These are phyloP conservation scores for Canavalia gladiata DNA, from an alignment of 306 rosid genomes.

Conservation along the genomic window DNA sequence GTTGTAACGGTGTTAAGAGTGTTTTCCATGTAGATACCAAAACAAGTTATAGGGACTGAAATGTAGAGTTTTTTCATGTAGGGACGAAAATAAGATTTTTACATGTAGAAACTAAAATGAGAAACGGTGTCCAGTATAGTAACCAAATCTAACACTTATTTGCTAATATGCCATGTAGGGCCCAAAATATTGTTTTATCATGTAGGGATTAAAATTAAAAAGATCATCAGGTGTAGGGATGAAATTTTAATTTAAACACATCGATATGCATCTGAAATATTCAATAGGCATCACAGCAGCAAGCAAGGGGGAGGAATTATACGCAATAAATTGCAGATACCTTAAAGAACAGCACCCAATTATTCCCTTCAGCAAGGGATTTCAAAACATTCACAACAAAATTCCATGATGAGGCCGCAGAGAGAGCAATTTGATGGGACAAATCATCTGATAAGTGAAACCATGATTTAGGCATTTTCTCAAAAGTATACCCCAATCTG, in stretches of 20 bases:
- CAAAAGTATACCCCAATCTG: constrained; percentile 83
- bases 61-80: too few species aligned
- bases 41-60: neutral
- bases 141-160: neutral
- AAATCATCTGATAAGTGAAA: constrained; percentile 81
- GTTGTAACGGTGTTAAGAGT: neutral
- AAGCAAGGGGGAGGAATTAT: constrained; percentile 18
- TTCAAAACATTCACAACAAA: constrained; percentile 64
- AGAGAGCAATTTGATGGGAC: constrained; percentile 63
- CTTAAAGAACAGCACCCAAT: constrained; percentile 74
- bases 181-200: neutral
- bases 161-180: neutral
- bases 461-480: constrained; percentile 77
- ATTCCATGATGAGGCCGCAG: constrained; percentile 80
- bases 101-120: neutral
- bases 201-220: neutral
- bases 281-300: constrained; percentile 11
- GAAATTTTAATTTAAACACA: neutral
- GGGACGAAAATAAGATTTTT: neutral
- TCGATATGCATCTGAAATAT: neutral
- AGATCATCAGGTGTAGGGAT: neutral
- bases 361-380: constrained; percentile 76
- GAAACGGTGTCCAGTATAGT: neutral
- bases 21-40: neutral
- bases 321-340: constrained; percentile 49